These are phyloP conservation scores for Clavispora phyllophila DNA, from an alignment of 805 yeast species.

Conservation along the genomic window DNA sequence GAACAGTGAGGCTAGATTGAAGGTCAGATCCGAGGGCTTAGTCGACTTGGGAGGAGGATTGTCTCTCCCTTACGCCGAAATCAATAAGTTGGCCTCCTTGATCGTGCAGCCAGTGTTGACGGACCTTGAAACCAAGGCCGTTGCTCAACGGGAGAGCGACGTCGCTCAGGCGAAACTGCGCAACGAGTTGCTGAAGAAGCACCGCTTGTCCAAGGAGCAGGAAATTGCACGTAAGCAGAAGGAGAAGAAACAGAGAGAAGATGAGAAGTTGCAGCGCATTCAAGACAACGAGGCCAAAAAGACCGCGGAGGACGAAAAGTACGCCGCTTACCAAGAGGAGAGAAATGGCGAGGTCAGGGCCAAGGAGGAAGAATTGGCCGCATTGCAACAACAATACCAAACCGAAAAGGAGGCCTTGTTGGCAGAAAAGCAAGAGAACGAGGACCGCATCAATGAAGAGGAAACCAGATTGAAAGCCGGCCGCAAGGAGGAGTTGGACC, in stretches of 20 bases:
- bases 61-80: constrained; percentile 66
- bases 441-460: constrained; percentile 38
- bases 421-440: constrained; percentile 43
- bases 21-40: constrained; percentile 44
- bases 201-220: constrained; percentile 21
- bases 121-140: constrained; percentile 68
- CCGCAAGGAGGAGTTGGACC: constrained; percentile 43
- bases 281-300: constrained; percentile 29
- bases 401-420: constrained; percentile 37
- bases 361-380: constrained; percentile 26
- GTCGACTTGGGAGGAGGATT: constrained; percentile 87
- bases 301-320: constrained; percentile 25
- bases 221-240: constrained; percentile 26
- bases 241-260: constrained; percentile 30
- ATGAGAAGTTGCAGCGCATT: constrained; percentile 32
- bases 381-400: constrained; percentile 35
- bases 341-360: constrained; percentile 27
- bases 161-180: constrained; percentile 31
- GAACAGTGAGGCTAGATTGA: constrained; percentile 53
- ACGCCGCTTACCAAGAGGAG: constrained; percentile 23
- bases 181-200: constrained; percentile 29
- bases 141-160: constrained; percentile 54
- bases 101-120: constrained; percentile 79
- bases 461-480: constrained; percentile 41
- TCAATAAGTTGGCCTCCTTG: constrained; percentile 72